phyloP scores from a whole-genome alignment of 2,329 filamentous ascomycete genomes.

The Ceratocystis alfenasii region DNA sequence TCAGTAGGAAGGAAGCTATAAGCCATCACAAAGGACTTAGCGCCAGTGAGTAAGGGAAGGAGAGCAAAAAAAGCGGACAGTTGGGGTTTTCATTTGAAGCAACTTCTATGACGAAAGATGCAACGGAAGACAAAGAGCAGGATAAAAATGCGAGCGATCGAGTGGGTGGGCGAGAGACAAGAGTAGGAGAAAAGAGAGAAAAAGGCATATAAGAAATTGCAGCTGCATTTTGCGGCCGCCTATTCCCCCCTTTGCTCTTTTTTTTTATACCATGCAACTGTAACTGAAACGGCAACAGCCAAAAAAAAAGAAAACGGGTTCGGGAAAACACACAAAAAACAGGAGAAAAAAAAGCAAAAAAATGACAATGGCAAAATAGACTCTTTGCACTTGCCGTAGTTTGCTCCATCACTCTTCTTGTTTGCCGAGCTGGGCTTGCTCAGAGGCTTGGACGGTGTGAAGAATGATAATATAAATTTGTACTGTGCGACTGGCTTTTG shows the following conservation, averaged over 20 bases:
- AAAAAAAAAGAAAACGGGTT: neutral
- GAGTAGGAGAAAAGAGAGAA: too few species aligned
- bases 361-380: neutral
- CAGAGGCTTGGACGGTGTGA: neutral
- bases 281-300: neutral
- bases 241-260: too few species aligned
- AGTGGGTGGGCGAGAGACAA: too few species aligned
- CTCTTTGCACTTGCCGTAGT: neutral
- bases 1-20: neutral
- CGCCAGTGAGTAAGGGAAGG: neutral
- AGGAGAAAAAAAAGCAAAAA: neutral
- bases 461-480: neutral
- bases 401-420: neutral
- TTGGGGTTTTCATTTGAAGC: neutral
- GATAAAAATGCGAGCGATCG: neutral
- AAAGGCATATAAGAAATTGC: too few species aligned
- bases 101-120: neutral
- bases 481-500: neutral
- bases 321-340: neutral
- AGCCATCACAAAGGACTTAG: neutral
- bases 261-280: neutral
- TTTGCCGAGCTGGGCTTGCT: neutral
- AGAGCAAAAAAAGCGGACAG: neutral
- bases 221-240: too few species aligned
- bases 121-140: neutral